These are phyloP conservation scores for Clarkia xantiana DNA, from an alignment of 345 rosid species.

Conservation along the genomic window DNA sequence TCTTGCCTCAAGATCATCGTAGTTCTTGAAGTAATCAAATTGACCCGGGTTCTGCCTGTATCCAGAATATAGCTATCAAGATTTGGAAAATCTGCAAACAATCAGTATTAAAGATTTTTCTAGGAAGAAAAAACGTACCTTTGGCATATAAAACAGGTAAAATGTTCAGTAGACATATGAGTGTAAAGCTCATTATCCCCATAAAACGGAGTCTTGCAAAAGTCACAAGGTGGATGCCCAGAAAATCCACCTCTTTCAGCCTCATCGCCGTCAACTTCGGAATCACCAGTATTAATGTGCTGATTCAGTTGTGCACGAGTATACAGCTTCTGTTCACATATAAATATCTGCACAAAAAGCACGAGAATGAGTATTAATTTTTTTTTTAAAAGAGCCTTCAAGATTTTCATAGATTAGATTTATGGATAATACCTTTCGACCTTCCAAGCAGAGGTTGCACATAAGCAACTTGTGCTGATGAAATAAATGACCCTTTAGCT, in stretches of 20 bases:
- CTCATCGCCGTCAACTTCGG: conserved; percentile 91
- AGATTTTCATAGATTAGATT: too few species aligned
- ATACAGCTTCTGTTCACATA: conserved; percentile 85
- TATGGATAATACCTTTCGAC: conserved; percentile 49
- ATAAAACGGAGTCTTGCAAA: conserved; percentile 75
- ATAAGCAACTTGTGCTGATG: conserved; percentile 65
- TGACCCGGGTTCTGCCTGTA: conserved; percentile 88
- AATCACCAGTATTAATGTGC: conserved; percentile 77
- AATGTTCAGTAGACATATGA: conserved; percentile 89
- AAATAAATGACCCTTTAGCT: conserved; percentile 84
- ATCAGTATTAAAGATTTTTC: not conserved
- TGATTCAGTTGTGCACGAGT: conserved; percentile 68
- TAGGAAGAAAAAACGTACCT: conserved; percentile 28
- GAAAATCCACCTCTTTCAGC: conserved; percentile 91
- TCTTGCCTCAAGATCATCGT: conserved; percentile 83
- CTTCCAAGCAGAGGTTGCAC: conserved; percentile 91
- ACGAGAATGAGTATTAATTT: too few species aligned
- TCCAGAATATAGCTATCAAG: not conserved
- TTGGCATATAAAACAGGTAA: conserved; percentile 86
- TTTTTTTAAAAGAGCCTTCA: too few species aligned
- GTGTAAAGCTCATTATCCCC: conserved; percentile 86
- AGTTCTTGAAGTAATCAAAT: conserved; percentile 72
- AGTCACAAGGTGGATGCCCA: conserved; percentile 93
- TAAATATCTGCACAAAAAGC: conserved; percentile 47
- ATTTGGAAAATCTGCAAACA: too few species aligned